Conservation (phyloP, 352 stramenopile species). For the Thalassiosira livingstoniorum region DNA sequence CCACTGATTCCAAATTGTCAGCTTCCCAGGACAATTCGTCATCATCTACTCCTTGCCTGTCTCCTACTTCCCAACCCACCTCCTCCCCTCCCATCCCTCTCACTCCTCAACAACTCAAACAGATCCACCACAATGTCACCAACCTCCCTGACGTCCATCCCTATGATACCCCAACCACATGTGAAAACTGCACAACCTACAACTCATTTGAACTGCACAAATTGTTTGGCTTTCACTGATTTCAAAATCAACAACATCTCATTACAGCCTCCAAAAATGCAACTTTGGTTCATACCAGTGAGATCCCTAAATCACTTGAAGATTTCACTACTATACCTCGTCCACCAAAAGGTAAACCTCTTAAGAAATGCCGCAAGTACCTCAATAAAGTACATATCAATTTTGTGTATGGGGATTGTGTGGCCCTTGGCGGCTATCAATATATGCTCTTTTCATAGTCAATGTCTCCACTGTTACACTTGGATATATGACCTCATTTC, state of each 20-base stretch:
- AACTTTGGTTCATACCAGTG: slow-evolving; percentile 16
- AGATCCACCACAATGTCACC: neutral
- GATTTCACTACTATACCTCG: slow-evolving; percentile 19
- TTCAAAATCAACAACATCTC: slow-evolving; percentile 25
- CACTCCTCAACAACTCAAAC: neutral
- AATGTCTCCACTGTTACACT: slow-evolving; percentile 12
- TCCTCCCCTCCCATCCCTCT: no score
- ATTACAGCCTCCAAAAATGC: slow-evolving; percentile 2
- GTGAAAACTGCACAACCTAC: slow-evolving; percentile 1
- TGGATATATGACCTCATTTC: slow-evolving; percentile 17
- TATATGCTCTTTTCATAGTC: slow-evolving; percentile 29
- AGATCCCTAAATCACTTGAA: slow-evolving; percentile 12
- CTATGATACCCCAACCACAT: neutral
- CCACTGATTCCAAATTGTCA: no score
- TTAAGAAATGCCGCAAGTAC: slow-evolving; percentile 8
- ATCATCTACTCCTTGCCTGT: no score
- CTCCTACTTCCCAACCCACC: no score
- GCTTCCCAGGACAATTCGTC: no score
- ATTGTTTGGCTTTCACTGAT: slow-evolving; percentile 19
- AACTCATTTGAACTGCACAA: slow-evolving; percentile 11
- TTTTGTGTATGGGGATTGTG: slow-evolving; percentile 25
- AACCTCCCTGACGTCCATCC: neutral
- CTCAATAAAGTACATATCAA: slow-evolving; percentile 30
- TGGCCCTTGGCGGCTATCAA: neutral
- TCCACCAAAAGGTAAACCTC: slow-evolving; percentile 8